Percentiles rank a stretch among this genome's conserved stretches.
These are phyloP conservation scores for Phytophthora sp. DNA, from an alignment of 352 stramenopile genomes.

Conservation along the genomic window DNA sequence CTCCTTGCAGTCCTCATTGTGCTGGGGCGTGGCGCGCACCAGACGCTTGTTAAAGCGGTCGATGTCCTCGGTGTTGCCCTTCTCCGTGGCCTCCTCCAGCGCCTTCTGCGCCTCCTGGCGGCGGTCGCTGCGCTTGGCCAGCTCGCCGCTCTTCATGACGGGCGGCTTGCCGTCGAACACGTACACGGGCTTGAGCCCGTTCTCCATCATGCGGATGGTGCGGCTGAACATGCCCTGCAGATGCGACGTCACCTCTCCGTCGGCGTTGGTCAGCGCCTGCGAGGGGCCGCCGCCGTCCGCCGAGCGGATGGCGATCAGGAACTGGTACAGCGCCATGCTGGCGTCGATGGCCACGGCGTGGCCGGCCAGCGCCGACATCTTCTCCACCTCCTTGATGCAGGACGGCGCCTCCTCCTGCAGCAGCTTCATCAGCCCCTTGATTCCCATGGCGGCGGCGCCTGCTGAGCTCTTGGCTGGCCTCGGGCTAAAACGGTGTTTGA, in stretches of 20 bases:
- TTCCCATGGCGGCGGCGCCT: conserved; percentile 89
- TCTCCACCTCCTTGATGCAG: conserved; percentile 94
- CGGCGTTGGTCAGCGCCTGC: conserved; percentile 97
- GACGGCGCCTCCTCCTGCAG: conserved; percentile 97
- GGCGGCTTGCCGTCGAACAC: conserved; percentile 99
- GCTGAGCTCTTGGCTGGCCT: not conserved
- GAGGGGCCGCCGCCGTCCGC: conserved; percentile 85
- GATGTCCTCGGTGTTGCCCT: conserved; percentile 90
- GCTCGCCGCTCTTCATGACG: conserved; percentile 96
- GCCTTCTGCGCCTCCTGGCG: conserved; percentile 88
- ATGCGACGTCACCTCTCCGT: conserved; percentile 95
- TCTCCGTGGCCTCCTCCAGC: conserved; percentile 87
- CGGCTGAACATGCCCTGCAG: conserved; percentile 98
- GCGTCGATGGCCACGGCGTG: conserved; percentile 98
- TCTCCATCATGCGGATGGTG: conserved; percentile 98
- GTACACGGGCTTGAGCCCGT: conserved; percentile 98
- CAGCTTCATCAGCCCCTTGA: conserved; percentile 99
- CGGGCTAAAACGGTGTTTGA: not conserved
- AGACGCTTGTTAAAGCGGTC: conserved; percentile 94
- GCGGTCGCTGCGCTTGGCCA: conserved; percentile 93
- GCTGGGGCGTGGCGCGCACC: conserved; percentile 89
- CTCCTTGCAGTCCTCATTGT: conserved; percentile 95
- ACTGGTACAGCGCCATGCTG: conserved; percentile 99
- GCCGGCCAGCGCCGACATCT: conserved; percentile 95
- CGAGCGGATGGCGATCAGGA: conserved; percentile 93